Evolutionary conservation across 2,329 filamentous ascomycete species (phyloP).

Genomic region (Pyricularia grisea): DNA sequence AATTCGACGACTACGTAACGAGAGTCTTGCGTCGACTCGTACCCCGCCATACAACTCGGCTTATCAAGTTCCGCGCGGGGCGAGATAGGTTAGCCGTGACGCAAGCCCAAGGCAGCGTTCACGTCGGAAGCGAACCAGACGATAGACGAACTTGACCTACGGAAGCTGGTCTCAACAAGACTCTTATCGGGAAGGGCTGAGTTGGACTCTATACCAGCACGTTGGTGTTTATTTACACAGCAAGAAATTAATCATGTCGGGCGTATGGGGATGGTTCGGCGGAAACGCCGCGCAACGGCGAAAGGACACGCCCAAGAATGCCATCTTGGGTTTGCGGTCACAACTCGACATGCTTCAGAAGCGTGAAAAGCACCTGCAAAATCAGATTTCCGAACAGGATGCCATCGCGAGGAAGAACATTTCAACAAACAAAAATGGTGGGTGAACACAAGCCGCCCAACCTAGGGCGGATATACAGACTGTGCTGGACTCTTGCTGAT

Average conservation of each 20-base stretch:
- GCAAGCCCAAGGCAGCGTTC: background rate
- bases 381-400: conserved; percentile 90
- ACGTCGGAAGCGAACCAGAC: background rate
- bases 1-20: background rate
- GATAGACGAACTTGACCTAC: background rate
- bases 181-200: background rate
- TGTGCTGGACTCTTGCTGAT: background rate
- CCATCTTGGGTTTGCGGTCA: conserved; percentile 76
- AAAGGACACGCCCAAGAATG: conserved; percentile 94
- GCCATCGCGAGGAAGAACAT: conserved; percentile 82
- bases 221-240: background rate
- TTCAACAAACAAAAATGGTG: conserved; percentile 83
- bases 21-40: background rate
- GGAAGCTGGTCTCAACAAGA: background rate
- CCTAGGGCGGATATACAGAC: background rate
- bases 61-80: conserved; percentile 1
- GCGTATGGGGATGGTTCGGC: conserved; percentile 86
- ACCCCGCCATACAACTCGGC: background rate
- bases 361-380: conserved; percentile 82
- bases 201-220: background rate
- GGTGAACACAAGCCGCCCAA: conserved; percentile 16
- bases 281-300: conserved; percentile 72
- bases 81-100: background rate
- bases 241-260: conserved; percentile 37
- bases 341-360: conserved; percentile 98